Evolutionary conservation across 2,329 filamentous ascomycete genomes (phyloP).

Genomic region (Penicillium sp.): DNA sequence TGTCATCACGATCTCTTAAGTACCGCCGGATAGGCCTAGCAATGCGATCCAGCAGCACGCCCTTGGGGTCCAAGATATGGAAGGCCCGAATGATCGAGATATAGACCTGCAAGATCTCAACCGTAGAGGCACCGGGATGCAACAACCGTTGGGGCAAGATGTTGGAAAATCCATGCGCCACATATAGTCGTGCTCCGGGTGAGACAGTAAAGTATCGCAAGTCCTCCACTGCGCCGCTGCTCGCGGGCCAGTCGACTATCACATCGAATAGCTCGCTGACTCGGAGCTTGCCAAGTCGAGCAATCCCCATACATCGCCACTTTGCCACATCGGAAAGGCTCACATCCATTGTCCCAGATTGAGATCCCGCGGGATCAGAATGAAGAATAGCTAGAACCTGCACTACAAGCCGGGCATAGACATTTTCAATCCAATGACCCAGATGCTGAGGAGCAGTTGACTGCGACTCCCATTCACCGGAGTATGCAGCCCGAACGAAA

Average conservation of each 20-base stretch:
- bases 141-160: slow-evolving; percentile 54
- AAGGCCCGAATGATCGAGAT: slow-evolving; percentile 65
- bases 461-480: slow-evolving; percentile 54
- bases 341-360: slow-evolving; percentile 32
- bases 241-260: slow-evolving; percentile 58
- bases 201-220: slow-evolving; percentile 55
- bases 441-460: slow-evolving; percentile 49
- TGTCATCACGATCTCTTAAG: slow-evolving; percentile 62
- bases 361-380: slow-evolving; percentile 22
- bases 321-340: slow-evolving; percentile 46
- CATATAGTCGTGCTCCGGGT: slow-evolving; percentile 52
- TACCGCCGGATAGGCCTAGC: slow-evolving; percentile 62
- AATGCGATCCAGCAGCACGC: slow-evolving; percentile 63
- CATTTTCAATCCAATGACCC: slow-evolving; percentile 53
- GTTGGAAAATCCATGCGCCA: slow-evolving; percentile 53
- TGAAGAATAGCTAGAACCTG: slow-evolving; percentile 47
- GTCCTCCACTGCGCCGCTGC: slow-evolving; percentile 58
- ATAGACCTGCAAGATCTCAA: slow-evolving; percentile 64
- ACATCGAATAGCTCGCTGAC: slow-evolving; percentile 59
- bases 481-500: slow-evolving; percentile 55
- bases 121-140: slow-evolving; percentile 62
- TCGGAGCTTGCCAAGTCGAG: slow-evolving; percentile 53
- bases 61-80: slow-evolving; percentile 60
- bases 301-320: slow-evolving; percentile 55
- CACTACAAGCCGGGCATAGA: slow-evolving; percentile 52